phyloP scores from a whole-genome alignment of 192 early-diverging fungal species.

The Funneliformis geosporum region DNA sequence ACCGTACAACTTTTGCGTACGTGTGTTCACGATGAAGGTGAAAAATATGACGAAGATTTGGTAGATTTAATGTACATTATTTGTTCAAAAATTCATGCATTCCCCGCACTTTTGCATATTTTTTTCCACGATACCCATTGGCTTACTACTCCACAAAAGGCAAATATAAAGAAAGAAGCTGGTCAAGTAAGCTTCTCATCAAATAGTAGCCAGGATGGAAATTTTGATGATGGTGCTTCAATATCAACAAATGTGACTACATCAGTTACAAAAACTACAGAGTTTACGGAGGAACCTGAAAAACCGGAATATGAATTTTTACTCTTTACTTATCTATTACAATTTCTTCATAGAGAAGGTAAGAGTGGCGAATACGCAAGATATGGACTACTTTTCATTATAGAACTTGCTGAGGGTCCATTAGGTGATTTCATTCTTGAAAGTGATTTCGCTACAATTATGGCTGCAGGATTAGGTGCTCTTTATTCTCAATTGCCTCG shows the following conservation, averaged over 20 bases:
- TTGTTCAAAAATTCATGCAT: conserved; percentile 79
- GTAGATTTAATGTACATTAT: conserved; percentile 77
- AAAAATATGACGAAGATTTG: conserved; percentile 61
- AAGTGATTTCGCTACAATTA: conserved; percentile 80
- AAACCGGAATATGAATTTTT: conserved; percentile 75
- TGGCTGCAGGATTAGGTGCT: conserved; percentile 83
- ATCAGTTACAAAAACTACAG: conserved; percentile 49
- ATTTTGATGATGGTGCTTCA: conserved; percentile 17
- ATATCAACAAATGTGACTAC: conserved; percentile 24
- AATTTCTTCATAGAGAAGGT: conserved; percentile 89
- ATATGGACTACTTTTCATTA: conserved; percentile 80
- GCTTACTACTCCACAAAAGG: conserved; percentile 58
- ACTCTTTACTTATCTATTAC: conserved; percentile 86
- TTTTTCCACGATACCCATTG: conserved; percentile 74
- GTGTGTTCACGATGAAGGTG: conserved; percentile 61
- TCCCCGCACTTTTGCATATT: conserved; percentile 69
- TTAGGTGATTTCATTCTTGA: conserved; percentile 80
- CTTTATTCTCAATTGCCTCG: conserved; percentile 89
- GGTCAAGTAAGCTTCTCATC: conserved; percentile 20
- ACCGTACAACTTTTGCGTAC: conserved; percentile 72
- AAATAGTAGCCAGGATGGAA: conserved; percentile 27
- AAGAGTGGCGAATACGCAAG: conserved; percentile 83
- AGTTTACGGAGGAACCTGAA: conserved; percentile 45
- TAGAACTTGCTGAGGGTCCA: conserved; percentile 77
- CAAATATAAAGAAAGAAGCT: conserved; percentile 26